Conservation (phyloP, 768 basidiomycete genomes). For the Tricholoma saponaceum region DNA sequence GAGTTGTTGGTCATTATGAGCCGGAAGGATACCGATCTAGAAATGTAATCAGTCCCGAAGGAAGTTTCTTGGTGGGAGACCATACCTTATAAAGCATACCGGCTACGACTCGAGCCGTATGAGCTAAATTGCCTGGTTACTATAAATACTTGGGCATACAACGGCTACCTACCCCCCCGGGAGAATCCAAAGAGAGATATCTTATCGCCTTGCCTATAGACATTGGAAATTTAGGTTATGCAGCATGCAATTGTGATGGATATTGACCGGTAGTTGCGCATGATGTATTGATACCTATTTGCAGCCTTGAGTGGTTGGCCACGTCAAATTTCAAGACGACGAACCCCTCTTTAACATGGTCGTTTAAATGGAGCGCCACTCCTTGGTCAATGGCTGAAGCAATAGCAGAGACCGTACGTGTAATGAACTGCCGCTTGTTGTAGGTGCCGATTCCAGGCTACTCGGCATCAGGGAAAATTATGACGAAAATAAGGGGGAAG, state of each 20-base stretch:
- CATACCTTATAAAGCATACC: conserved; percentile 31
- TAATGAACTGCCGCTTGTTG: conserved; percentile 18
- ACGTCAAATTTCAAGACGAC: background rate
- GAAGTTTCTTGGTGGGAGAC: background rate
- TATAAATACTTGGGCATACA: too few relatives aligned
- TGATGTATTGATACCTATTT: conserved; percentile 18
- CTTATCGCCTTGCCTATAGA: conserved; percentile 21
- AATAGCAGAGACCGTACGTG: conserved; percentile 11
- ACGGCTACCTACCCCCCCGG: conserved; percentile 14
- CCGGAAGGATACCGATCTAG: conserved; percentile 27
- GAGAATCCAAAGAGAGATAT: conserved; percentile 29
- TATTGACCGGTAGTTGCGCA: conserved; percentile 20
- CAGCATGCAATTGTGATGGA: background rate
- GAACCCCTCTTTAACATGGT: conserved; percentile 28
- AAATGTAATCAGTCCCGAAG: background rate
- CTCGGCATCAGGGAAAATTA: background rate
- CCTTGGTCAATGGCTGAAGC: conserved; percentile 17
- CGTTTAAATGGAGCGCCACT: conserved; percentile 21
- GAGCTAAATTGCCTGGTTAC: conserved; percentile 8
- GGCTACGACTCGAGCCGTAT: conserved; percentile 25
- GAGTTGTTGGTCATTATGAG: conserved; percentile 27
- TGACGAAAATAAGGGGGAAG: background rate
- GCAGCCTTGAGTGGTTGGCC: background rate
- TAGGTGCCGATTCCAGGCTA: conserved; percentile 23
- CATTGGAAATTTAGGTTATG: background rate